These are phyloP conservation scores for Termitomyces sp. DNA, from an alignment of 768 basidiomycete species.

Conservation along the genomic window DNA sequence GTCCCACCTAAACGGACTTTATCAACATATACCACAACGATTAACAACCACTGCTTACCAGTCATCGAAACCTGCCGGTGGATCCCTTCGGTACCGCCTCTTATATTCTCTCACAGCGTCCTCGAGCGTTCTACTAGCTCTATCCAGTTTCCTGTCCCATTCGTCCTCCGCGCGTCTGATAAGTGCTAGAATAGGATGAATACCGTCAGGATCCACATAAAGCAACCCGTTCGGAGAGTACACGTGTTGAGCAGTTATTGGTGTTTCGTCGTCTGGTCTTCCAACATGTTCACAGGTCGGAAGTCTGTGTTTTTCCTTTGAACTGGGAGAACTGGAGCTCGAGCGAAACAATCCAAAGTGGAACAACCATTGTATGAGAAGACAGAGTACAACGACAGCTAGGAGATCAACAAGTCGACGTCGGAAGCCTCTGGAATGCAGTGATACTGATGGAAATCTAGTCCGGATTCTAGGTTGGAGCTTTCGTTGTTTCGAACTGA, in stretches of 20 bases:
- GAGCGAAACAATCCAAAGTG: not conserved
- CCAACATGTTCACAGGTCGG: slow-evolving; percentile 1
- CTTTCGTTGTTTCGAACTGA: not conserved
- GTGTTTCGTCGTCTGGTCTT: slow-evolving; percentile 8
- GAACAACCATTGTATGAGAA: not conserved
- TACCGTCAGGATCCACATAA: slow-evolving; percentile 21
- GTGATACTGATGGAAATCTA: not conserved
- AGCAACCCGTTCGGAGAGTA: slow-evolving; percentile 21
- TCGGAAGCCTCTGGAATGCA: not conserved
- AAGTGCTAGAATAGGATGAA: slow-evolving; percentile 67
- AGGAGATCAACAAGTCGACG: not conserved
- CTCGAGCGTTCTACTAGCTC: slow-evolving; percentile 64
- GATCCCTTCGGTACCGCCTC: slow-evolving; percentile 58
- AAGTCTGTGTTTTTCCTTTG: not conserved
- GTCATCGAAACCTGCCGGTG: slow-evolving; percentile 73
- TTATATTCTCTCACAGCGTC: slow-evolving; percentile 69
- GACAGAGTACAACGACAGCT: not conserved
- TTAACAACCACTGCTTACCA: slow-evolving; percentile 47
- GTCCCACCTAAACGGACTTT: slow-evolving; percentile 36
- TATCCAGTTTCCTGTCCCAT: slow-evolving; percentile 49
- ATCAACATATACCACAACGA: not conserved
- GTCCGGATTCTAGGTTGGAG: not conserved
- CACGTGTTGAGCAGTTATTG: slow-evolving; percentile 14
- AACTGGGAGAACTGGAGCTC: not conserved
- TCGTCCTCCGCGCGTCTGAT: slow-evolving; percentile 60